Evolutionary conservation across 345 rosid species (phyloP), one percentile per base, ranked within the genome.

Genomic region (Raphanus raphanistrum): DNA sequence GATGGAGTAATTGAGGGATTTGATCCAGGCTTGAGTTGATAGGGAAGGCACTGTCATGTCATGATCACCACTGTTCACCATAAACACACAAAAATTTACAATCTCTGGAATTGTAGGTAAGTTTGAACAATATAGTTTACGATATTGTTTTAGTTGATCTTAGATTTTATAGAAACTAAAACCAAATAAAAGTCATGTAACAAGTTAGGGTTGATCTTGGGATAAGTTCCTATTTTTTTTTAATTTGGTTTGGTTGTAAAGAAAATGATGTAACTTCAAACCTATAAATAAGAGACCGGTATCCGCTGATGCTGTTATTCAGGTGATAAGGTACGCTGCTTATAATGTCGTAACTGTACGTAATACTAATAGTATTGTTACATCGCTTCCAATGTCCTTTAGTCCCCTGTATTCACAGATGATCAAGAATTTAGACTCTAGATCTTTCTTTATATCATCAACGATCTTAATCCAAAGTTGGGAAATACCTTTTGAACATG

Each of bases 21-120:
- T 67, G 55, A 85, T 86, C 88, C 93, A 89, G 0, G 81, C 88
- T 83, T 86, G 86, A 27, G 93, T 87, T 33, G 79, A 79, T 26
- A 75, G 1, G 71, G 73, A 86, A 1, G 91, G 87, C 11, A 81
- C 45, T 0, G 8, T 0, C 70, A 85, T 25, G 70, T 89, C 93
- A 61, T 81, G 93, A 64, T 89, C 93, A 0, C 93, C 90, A 21
- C 91, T 89, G 77, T 78, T 41, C 8, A 8, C 5, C 12, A 28
- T 55, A 35, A 28, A 66, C 54, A 31, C 54, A 2, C 32, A 66
- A 6, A 66, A 16, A 4, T 9, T 41, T 36, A 35, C 7, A 35
- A 35, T 35, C 8, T 35, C 38, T 35, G 6, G 38, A 35, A 38
- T 38, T 38, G 45, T 38, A 8, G 41, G 35, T 32, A 32, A 32